Base-by-base conservation (phyloP, 1,139 yeast species). In the Pneumocystis wakefieldiae region DNA sequence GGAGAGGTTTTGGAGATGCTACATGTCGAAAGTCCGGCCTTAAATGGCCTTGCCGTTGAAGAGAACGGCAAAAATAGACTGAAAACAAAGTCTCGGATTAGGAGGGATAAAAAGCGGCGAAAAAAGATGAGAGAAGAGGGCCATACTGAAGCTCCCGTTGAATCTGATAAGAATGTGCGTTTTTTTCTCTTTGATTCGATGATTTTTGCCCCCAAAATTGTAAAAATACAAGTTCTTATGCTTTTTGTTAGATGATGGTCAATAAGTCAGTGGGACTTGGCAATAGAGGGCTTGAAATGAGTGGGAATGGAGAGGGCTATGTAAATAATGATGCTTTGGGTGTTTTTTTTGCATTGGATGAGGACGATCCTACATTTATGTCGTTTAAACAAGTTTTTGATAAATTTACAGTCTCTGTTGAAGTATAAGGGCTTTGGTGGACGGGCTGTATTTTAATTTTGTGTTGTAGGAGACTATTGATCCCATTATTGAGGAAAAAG, bases 401-500 rank as follows among this genome's bases (percentile, higher is more conserved):
- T 53, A 57, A 63, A 14, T 55, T 63, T 35, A 58, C 53, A 42
- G 19, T 32, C 3, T 38, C 64, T 14, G 62, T 57, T 38, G 55
- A 53, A n/a, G 61, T 15, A 48, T 12, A 19, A 15, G n/a, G 14
- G 12, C 24, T n/a, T 12, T 12, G 3, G 24, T 24, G 14, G n/a
- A 15, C 2, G n/a, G 12, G 12, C 3, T 24, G 14, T 24, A 48
- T 48, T 7, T 39, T 39, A n/a, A 39, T n/a, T 32, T 32, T 48
- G 3, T 24, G 55, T 48, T 24, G 1, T 48, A 48, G 55, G 55
- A 48, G 15, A 19, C 14, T 24, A 28, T 24, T 8, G 32, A 24
- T 48, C n/a, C 14, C 12, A n/a, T 12, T 2, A 48, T 24, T 24
- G 28, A 19, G 5, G 66, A 68, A 2, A 69, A 70, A 59, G 78